Evolutionary conservation across 1,284 basidiomycete genomes (phyloP), one percentile per base, ranked within the genome.

Genomic region (Heterobasidion occidentale): DNA sequence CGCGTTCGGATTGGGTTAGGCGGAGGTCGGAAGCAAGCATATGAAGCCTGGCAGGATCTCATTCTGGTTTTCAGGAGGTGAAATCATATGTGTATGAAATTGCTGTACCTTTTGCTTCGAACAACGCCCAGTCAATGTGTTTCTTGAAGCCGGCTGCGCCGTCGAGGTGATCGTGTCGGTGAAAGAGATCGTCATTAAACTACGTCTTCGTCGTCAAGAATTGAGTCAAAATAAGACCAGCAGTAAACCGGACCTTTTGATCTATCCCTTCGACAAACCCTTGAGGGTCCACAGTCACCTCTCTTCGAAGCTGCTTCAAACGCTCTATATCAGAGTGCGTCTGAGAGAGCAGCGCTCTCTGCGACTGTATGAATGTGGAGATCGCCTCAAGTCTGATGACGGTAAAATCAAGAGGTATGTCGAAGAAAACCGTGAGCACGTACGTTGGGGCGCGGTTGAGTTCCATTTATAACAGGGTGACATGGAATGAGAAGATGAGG

Each of bases 251-350:
- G 60, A 76, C 77, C 68, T 75, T 67, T n/a, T 63, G 58, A 11
- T 62, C 58, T 46, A 68, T 56, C 58, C 69, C 62, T 5, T 70
- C 66, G 14, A 68, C 56, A 27, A 71, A 67, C 35, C 63, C 60
- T 33, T 67, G 66, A 6, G 76, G 68, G 19, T 69, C 62, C 6
- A 59, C 58, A n/a, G 69, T 58, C 12, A 72, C 68, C 49, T 74
- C 67, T 34, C 60, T 65, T 56, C 71, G 76, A 19, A 84, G 68
- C 35, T 67, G 65, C 52, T 73, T 74, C 20, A 88, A 71, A 20
- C 74, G 70, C 51, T 76, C 77, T 65, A 88, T 79, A 70, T 88
- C 85, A 61, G 75, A 68, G 60, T 79, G 76, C 36, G 84, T 84
- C 35, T 77, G 76, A 50, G 75, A 73, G 46, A 89, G 77, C 52